Evolutionary conservation across 148 eudicot genomes (phyloP), one percentile per base, ranked within the genome.

Genomic region (Amaranthus palmeri): DNA sequence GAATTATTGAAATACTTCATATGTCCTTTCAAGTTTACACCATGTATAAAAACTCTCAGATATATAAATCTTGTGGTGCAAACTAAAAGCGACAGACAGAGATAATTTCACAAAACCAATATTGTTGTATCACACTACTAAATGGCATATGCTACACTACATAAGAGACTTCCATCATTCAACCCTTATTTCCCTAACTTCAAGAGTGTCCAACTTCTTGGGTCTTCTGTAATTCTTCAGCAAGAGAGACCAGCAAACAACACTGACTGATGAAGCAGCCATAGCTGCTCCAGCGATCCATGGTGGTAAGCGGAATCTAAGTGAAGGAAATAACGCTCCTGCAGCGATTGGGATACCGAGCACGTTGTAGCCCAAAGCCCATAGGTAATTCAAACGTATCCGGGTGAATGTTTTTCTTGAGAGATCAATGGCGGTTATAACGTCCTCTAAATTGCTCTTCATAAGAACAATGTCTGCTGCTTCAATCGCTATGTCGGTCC

Each of bases 231-330:
- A 92, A 52, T 88, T 79, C 85, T 86, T 96, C 80, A 96, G 77
- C 86, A 96, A 66, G 14, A 96, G 87, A 18, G 99, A 96, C 84
- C 93, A 86, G 62, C 96, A 88, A 55, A 96, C 99, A n/a, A 96
- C 97, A 56, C 97, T 96, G 3, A 96, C 97, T 0, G 97, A 96
- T 18, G 99, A 96, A 41, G 99, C 99, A 3, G 99, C 99, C 99
- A 96, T 96, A 4, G 99, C 99, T 44, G 92, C 99, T 67, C 99
- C 99, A 0, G 99, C 99, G 48, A 96, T 54, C 99, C 99, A 96
- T 54, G 99, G 99, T 0, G 96, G 99, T 58, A 96, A 79, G 15
- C 96, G 88, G 60, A 92, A 90, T 69, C 92, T 77, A 4, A 88
- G 83, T 6, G 77, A 79, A 9, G 97, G 96, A 83, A 85, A 96